These are phyloP conservation scores for Alternaria brassicicola DNA, from an alignment of 2,329 filamentous ascomycete species.

Conservation along the genomic window DNA sequence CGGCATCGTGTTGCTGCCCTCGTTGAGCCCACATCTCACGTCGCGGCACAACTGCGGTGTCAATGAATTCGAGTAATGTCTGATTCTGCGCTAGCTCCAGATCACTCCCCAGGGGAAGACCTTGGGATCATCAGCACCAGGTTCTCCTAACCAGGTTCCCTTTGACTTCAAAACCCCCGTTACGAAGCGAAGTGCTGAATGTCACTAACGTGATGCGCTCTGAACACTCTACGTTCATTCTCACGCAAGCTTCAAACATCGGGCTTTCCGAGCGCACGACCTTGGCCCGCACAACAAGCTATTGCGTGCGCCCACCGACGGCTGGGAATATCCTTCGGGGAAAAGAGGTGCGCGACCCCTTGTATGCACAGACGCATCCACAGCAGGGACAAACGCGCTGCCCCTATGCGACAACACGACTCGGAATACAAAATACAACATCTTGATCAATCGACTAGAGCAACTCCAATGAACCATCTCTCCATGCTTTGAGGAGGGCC, in stretches of 20 bases:
- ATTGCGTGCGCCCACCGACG: constrained; percentile 3
- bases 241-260: constrained; percentile 3
- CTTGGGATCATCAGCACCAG: not conserved
- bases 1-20: not conserved
- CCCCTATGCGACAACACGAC: not conserved
- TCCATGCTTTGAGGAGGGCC: not conserved
- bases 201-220: constrained; percentile 2
- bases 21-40: not conserved
- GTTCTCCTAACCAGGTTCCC: constrained; percentile 6
- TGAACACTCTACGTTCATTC: constrained; percentile 6
- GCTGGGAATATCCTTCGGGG: not conserved
- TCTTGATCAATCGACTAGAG: not conserved
- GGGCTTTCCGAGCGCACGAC: constrained; percentile 8
- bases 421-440: not conserved
- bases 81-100: constrained; percentile 6
- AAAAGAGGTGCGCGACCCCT: not conserved
- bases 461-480: not conserved
- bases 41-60: not conserved
- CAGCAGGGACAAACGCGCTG: not conserved
- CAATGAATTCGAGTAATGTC: not conserved
- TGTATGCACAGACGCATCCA: not conserved
- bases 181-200: not conserved
- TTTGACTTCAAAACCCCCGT: constrained; percentile 1
- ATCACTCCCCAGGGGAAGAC: not conserved
- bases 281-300: not conserved